Conservation (phyloP, 306 rosid species). For the Begonia masoniana region DNA sequence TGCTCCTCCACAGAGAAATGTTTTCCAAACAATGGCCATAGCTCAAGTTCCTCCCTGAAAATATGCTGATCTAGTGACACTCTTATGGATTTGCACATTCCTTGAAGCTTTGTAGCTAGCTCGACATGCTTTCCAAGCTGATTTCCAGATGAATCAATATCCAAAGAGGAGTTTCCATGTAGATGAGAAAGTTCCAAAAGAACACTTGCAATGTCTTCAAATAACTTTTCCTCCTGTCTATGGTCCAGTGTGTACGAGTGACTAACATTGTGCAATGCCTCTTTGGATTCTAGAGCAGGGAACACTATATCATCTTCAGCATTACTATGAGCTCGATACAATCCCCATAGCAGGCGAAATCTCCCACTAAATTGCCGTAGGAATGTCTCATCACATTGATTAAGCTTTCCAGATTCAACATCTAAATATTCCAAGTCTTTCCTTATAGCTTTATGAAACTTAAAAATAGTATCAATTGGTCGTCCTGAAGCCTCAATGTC, state of each 20-base stretch:
- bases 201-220: constrained; percentile 74
- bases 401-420: constrained; percentile 93
- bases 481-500: constrained; percentile 66
- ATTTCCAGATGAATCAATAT: constrained; percentile 28
- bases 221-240: constrained; percentile 86
- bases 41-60: constrained; percentile 91
- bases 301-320: constrained; percentile 98
- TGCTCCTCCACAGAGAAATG: constrained; percentile 97
- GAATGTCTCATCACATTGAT: constrained; percentile 61
- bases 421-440: constrained; percentile 98
- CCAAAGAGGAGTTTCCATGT: constrained; percentile 39
- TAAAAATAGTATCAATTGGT: constrained; percentile 95
- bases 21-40: constrained; percentile 92
- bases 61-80: constrained; percentile 94
- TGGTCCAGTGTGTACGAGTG: constrained; percentile 95
- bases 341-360: constrained; percentile 95
- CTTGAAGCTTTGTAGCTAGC: constrained; percentile 95
- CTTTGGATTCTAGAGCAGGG: constrained; percentile 97
- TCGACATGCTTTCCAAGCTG: constrained; percentile 57
- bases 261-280: constrained; percentile 91
- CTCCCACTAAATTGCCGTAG: constrained; percentile 78
- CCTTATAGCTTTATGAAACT: constrained; percentile 94
- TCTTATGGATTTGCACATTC: constrained; percentile 94
- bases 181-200: constrained; percentile 83
- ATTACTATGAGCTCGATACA: constrained; percentile 97